These are phyloP conservation scores for Botrytis elliptica DNA, from an alignment of 2,329 filamentous ascomycete species.

Conservation along the genomic window DNA sequence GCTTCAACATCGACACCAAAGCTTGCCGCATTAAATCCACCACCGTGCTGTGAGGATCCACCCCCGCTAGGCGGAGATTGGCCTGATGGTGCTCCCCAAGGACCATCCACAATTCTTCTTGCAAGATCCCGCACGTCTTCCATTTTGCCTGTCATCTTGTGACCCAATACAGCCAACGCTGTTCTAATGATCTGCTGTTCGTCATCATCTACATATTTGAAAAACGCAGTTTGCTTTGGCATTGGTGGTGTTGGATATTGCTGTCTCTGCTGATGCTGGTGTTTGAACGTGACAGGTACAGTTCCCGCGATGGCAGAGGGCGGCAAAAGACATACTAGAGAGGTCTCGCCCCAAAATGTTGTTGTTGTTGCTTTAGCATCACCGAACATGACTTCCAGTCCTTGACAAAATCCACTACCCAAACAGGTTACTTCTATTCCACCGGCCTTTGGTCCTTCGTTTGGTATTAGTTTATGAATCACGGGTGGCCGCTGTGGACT, in stretches of 20 bases:
- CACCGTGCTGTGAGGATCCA: conserved; percentile 45
- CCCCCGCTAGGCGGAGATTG: conserved; percentile 46
- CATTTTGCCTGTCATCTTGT: conserved; percentile 63
- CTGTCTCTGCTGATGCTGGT: conserved; percentile 47
- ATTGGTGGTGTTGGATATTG: conserved; percentile 44
- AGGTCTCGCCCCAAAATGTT: conserved; percentile 62
- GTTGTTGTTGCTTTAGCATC: conserved; percentile 61
- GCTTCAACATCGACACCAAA: conserved; percentile 40
- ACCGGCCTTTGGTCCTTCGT: conserved; percentile 76
- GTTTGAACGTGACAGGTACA: conserved; percentile 60
- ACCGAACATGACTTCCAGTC: conserved; percentile 83
- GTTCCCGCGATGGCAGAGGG: conserved; percentile 56
- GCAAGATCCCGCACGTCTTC: conserved; percentile 62
- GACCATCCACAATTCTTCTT: conserved; percentile 56
- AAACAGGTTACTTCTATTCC: conserved; percentile 86
- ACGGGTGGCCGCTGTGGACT: conserved; percentile 56
- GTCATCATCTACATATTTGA: conserved; percentile 73
- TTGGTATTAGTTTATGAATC: conserved; percentile 81
- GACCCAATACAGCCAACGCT: conserved; percentile 62
- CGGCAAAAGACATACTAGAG: conserved; percentile 62
- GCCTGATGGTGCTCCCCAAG: conserved; percentile 48
- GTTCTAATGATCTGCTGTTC: conserved; percentile 67
- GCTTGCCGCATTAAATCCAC: conserved; percentile 43
- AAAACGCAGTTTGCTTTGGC: conserved; percentile 53
- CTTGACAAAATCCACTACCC: conserved; percentile 76